Evolutionary conservation across 1,284 basidiomycete genomes (phyloP).

Genomic region (Cryptococcus sp.): DNA sequence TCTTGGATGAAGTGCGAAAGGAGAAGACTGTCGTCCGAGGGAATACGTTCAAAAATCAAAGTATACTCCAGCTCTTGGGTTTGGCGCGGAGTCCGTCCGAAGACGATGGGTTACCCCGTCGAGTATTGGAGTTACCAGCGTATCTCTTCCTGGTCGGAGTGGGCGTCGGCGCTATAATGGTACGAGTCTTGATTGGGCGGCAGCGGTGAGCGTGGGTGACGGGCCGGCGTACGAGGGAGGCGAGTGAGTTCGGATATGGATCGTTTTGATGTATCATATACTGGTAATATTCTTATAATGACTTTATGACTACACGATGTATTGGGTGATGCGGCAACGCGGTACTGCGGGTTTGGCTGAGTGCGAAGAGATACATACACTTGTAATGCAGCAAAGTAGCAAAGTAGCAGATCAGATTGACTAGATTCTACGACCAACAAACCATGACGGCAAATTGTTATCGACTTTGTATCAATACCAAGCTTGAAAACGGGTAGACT

Average conservation of each 20-base stretch:
- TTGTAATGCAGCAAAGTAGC: background rate
- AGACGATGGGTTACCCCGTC: slow-evolving; percentile 31
- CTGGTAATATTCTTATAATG: no score
- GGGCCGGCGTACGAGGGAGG: background rate
- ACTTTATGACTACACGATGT: no score
- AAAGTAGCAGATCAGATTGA: background rate
- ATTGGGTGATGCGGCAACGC: background rate
- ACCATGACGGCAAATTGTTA: background rate
- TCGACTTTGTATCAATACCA: background rate
- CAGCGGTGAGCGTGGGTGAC: background rate
- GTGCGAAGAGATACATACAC: background rate
- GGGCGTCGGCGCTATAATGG: slow-evolving; percentile 40
- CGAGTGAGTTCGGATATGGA: no score
- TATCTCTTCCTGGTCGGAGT: slow-evolving; percentile 43
- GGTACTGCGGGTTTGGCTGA: background rate
- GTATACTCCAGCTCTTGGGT: slow-evolving; percentile 24
- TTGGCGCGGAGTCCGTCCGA: slow-evolving; percentile 1
- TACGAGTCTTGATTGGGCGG: slow-evolving; percentile 30
- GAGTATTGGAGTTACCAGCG: slow-evolving; percentile 32
- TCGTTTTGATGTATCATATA: no score
- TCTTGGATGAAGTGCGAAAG: no score
- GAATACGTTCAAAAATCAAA: background rate
- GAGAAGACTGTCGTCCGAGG: background rate
- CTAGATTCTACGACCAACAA: background rate
- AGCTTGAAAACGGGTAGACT: background rate